Evolutionary conservation across 2,329 filamentous ascomycete species (phyloP), one percentile per base, ranked within the genome.

Genomic region (Paecilomyces variotii): DNA sequence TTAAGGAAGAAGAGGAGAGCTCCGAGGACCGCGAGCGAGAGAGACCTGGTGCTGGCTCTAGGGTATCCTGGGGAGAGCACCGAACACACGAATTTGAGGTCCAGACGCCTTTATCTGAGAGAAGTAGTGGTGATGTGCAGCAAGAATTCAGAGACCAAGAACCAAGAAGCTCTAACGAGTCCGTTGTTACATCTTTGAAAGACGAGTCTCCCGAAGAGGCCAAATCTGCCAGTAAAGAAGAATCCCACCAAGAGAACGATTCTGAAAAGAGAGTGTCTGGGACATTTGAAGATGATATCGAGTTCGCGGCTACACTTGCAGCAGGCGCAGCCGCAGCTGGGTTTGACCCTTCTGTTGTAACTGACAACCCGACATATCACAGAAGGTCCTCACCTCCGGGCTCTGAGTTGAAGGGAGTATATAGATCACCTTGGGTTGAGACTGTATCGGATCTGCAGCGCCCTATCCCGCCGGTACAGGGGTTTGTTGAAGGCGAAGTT

Each of bases 301-400:
- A 85, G 56, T 90, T 91, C 63, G 84, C 86, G 6, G 88, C 87
- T 28, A 84, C 83, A 2, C 74, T 90, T 53, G 87, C 87, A 59
- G 88, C 87, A 54, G 87, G 85, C 1, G 78, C 89, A 54, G 76
- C 86, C 67, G 82, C 85, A n/a, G 83, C 85, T 53, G 88, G 88
- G 0, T 90, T 91, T 62, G 82, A 89, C 65, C 84, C 86, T 3
- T 82, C 87, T 49, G 84, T 90, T 59, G 84, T 90, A 53, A 86
- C 88, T 35, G 78, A 89, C 53, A 81, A 90, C 64, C 82, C 84
- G 0, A 76, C 72, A 1, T 90, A 86, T 66, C 83, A 83, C 62
- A 80, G 79, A 55, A 84, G 87, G 28, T 81, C 84, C 56, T 87
- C 86, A 0, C 84, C 86, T 6, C 84, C 85, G 3, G 82, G 82